Percentiles rank a stretch among this genome's conserved stretches.
phyloP scores from a whole-genome alignment of 495 filamentous ascomycete genomes.

The Penicillium longicatenatum region DNA sequence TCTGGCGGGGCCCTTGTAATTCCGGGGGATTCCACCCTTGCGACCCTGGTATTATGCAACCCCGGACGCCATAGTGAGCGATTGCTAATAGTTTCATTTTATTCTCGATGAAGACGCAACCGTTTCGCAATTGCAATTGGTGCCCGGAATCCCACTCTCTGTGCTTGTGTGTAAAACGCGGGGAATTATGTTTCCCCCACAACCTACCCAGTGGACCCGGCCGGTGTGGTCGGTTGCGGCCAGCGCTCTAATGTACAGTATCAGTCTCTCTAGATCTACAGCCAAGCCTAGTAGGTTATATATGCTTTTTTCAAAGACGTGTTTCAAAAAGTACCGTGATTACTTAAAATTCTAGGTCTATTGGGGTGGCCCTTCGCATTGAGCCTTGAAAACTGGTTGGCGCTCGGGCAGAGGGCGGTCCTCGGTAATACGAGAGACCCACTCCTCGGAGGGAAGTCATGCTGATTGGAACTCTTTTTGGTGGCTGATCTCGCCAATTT shows the following conservation, averaged over 20 bases:
- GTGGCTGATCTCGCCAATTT: too few relatives aligned
- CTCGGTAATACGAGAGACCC: too few relatives aligned
- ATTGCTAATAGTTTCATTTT: background rate
- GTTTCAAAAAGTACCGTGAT: background rate
- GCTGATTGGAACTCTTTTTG: too few relatives aligned
- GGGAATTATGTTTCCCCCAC: conserved; percentile 7
- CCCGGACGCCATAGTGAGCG: background rate
- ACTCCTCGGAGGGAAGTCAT: too few relatives aligned
- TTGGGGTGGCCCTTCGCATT: background rate
- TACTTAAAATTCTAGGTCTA: background rate
- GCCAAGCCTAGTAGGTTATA: background rate
- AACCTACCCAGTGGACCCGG: conserved; percentile 4
- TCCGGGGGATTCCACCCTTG: conserved; percentile 5
- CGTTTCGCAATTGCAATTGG: background rate
- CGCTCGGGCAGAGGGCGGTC: background rate
- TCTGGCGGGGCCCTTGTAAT: background rate
- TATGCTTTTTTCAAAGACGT: background rate
- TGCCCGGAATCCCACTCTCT: conserved; percentile 4
- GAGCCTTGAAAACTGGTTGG: background rate
- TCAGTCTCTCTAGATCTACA: background rate
- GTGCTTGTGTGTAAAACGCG: background rate
- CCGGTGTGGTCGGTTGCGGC: conserved; percentile 1
- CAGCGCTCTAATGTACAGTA: background rate
- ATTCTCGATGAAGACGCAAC: background rate
- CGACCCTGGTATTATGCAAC: conserved; percentile 1